These are phyloP conservation scores for Lumnitzera littorea DNA, from an alignment of 345 rosid species.

Conservation along the genomic window DNA sequence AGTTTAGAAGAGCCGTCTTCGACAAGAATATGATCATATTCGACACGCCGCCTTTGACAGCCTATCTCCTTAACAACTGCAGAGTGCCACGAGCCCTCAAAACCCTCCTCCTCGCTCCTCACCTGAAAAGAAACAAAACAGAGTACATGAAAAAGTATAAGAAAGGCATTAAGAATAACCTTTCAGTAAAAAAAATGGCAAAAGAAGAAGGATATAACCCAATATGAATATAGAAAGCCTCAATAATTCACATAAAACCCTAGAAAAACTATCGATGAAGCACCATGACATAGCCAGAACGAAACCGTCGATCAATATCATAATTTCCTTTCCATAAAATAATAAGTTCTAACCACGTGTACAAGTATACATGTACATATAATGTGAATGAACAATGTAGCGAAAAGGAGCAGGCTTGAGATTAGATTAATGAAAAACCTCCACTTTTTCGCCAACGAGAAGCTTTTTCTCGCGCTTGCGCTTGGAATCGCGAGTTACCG, in stretches of 20 bases:
- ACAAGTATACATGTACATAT: background rate
- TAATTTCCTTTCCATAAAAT: background rate
- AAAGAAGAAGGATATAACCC: no score
- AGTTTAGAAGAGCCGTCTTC: constrained; percentile 31
- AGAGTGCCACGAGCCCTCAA: constrained; percentile 69
- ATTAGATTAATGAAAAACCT: constrained; percentile 3
- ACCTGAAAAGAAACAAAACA: constrained; percentile 29
- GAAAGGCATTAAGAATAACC: no score
- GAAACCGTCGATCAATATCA: background rate
- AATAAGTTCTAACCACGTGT: background rate
- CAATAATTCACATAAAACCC: no score
- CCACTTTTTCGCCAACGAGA: constrained; percentile 7
- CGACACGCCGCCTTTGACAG: constrained; percentile 16
- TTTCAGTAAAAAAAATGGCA: no score
- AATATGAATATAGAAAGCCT: no score
- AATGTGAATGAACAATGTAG: background rate
- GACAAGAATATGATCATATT: constrained; percentile 46
- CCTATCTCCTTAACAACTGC: constrained; percentile 34
- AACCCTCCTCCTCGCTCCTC: constrained; percentile 67
- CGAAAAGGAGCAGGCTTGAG: background rate
- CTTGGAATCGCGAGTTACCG: no score
- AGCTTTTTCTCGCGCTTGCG: background rate
- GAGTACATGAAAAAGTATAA: no score
- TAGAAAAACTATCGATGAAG: no score
- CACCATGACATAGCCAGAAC: no score